Percentiles rank a stretch among this genome's conserved stretches.
Evolutionary conservation across 352 stramenopile genomes (phyloP).

Genomic region (Albugo candida): DNA sequence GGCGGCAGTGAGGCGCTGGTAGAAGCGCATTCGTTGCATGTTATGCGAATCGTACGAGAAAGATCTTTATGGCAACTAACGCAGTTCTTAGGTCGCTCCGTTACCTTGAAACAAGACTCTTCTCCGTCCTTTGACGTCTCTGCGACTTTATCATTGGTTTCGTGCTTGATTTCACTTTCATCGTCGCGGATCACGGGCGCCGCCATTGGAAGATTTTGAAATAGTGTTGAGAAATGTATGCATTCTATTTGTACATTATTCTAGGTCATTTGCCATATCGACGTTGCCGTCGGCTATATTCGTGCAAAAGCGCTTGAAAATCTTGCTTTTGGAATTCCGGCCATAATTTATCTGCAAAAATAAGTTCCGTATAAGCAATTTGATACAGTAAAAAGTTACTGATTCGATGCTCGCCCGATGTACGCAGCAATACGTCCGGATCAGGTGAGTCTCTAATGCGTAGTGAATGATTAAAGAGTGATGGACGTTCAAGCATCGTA

Average conservation of each 20-base stretch:
- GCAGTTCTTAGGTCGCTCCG: slow-evolving; percentile 54
- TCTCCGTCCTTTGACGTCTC: not conserved
- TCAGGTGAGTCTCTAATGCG: slow-evolving; percentile 56
- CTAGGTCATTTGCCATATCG: slow-evolving; percentile 78
- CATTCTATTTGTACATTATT: not conserved
- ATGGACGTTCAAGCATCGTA: not conserved
- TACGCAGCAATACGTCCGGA: slow-evolving; percentile 90
- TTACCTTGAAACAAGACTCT: slow-evolving; percentile 2
- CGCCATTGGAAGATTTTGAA: too few species aligned
- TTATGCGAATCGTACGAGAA: slow-evolving; percentile 68
- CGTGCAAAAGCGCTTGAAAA: slow-evolving; percentile 52
- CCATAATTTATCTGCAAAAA: slow-evolving; percentile 92
- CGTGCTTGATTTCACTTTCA: too few species aligned
- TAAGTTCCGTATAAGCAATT: slow-evolving; percentile 88
- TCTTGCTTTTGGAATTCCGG: slow-evolving; percentile 82
- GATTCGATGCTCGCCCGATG: slow-evolving; percentile 86
- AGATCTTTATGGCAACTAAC: slow-evolving; percentile 76
- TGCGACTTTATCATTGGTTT: not conserved
- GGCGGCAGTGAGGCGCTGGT: slow-evolving; percentile 12
- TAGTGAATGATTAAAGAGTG: not conserved
- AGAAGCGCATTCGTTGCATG: slow-evolving; percentile 46
- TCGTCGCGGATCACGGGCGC: too few species aligned
- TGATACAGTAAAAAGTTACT: slow-evolving; percentile 96
- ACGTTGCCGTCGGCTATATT: slow-evolving; percentile 74
- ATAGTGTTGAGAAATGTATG: not conserved